These are phyloP conservation scores for Cryptosporidium meleagridis DNA, from an alignment of 169 alveolate genomes.

Conservation along the genomic window DNA sequence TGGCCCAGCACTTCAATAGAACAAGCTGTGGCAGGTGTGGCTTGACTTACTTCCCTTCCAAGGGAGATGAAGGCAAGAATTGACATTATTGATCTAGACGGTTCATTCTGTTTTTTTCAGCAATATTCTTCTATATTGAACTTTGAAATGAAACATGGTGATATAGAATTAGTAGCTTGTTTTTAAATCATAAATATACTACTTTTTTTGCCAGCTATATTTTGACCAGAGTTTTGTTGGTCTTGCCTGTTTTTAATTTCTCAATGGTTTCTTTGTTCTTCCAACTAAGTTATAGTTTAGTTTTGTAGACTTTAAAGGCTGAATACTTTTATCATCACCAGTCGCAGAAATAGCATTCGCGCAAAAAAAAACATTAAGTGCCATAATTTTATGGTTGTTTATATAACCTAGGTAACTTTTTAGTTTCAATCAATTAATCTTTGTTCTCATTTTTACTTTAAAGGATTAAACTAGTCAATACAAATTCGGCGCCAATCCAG, in stretches of 20 bases:
- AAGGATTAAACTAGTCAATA: too few relatives aligned
- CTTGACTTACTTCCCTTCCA: slow-evolving; percentile 86
- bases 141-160: slow-evolving; percentile 20
- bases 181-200: slow-evolving; percentile 27
- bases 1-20: slow-evolving; percentile 98
- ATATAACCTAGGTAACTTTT: too few relatives aligned
- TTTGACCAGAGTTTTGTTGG: background rate
- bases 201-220: background rate
- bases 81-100: background rate
- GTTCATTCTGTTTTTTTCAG: background rate
- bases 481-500: background rate
- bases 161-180: slow-evolving; percentile 37
- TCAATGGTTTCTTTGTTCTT: background rate
- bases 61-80: slow-evolving; percentile 55
- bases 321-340: too few relatives aligned
- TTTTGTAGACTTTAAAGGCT: too few relatives aligned
- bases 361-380: too few relatives aligned
- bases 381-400: too few relatives aligned
- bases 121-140: background rate
- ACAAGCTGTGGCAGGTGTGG: slow-evolving; percentile 98
- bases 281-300: background rate
- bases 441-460: too few relatives aligned
- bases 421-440: too few relatives aligned
- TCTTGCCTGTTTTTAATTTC: background rate
- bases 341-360: too few relatives aligned